These are phyloP conservation scores for Afroboletus lepidellus DNA, from an alignment of 1,284 basidiomycete genomes.

Conservation along the genomic window DNA sequence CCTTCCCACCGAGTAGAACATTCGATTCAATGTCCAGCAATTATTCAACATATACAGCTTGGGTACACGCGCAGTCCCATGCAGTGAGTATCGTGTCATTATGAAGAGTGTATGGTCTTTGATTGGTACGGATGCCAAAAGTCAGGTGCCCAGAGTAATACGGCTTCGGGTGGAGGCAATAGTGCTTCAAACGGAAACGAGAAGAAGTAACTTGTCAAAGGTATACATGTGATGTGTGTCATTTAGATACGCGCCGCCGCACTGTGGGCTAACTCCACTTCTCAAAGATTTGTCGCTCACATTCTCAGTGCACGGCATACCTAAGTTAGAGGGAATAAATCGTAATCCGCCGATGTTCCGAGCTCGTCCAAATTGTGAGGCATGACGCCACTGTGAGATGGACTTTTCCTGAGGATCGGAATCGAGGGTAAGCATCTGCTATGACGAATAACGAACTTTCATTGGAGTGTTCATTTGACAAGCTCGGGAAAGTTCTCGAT, in stretches of 20 bases:
- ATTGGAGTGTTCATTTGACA: no score
- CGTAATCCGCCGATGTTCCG: no score
- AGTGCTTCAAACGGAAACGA: no score
- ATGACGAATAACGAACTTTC: no score
- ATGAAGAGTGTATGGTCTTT: neutral
- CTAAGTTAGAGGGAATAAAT: no score
- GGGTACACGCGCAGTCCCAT: constrained; percentile 5
- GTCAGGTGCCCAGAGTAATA: neutral
- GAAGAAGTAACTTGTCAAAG: constrained; percentile 1
- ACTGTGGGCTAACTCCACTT: neutral
- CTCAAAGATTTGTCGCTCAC: neutral
- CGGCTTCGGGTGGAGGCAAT: neutral
- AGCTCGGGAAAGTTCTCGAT: no score
- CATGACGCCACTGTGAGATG: no score
- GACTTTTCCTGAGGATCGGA: no score
- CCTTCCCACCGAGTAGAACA: neutral
- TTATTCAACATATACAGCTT: neutral
- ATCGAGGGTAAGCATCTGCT: no score
- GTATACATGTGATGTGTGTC: neutral
- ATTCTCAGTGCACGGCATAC: no score
- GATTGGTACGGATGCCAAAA: no score
- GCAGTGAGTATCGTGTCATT: constrained; percentile 4
- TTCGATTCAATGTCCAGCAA: neutral
- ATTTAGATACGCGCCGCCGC: neutral
- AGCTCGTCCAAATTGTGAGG: no score